Conservation (phyloP, 2,329 filamentous ascomycete genomes). For the Didymella pomorum region DNA sequence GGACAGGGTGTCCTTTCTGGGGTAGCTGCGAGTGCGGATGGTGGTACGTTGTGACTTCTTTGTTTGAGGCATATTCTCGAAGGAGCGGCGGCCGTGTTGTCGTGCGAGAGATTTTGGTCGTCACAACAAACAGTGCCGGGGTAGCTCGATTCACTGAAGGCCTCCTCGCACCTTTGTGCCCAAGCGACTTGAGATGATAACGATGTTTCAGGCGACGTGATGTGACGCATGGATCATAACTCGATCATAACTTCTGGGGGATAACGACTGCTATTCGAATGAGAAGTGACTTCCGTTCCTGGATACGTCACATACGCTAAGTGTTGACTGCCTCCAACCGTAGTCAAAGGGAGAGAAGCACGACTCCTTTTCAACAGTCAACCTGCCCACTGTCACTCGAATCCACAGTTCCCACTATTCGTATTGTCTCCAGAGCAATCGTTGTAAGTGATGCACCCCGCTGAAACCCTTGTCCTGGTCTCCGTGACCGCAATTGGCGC, state of each 20-base stretch:
- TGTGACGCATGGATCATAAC: slow-evolving; percentile 23
- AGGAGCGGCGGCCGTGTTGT: slow-evolving; percentile 3
- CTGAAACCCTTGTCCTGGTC: slow-evolving; percentile 28
- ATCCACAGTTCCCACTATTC: slow-evolving; percentile 14
- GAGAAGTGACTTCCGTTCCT: slow-evolving; percentile 11
- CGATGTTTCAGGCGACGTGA: slow-evolving; percentile 14
- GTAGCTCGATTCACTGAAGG: not conserved
- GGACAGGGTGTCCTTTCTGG: slow-evolving; percentile 19
- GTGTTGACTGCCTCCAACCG: slow-evolving; percentile 12
- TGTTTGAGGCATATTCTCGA: slow-evolving; percentile 5
- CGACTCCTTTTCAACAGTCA: slow-evolving; percentile 16
- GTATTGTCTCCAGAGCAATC: slow-evolving; percentile 19
- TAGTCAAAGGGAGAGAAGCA: slow-evolving; percentile 8
- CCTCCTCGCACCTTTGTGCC: slow-evolving; percentile 1
- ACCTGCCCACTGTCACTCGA: slow-evolving; percentile 14
- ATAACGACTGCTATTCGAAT: slow-evolving; percentile 4
- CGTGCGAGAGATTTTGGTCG: slow-evolving; percentile 5
- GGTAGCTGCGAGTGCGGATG: not conserved
- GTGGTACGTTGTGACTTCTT: slow-evolving; percentile 2
- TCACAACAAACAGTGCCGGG: slow-evolving; percentile 16
- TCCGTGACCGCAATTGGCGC: slow-evolving; percentile 21
- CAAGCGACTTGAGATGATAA: slow-evolving; percentile 7
- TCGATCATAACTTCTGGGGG: slow-evolving; percentile 14
- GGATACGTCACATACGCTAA: slow-evolving; percentile 18
- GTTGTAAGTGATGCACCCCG: slow-evolving; percentile 32